Evolutionary conservation across 345 rosid genomes (phyloP), one percentile per base, ranked within the genome.

Genomic region (Hibiscus mutabilis): DNA sequence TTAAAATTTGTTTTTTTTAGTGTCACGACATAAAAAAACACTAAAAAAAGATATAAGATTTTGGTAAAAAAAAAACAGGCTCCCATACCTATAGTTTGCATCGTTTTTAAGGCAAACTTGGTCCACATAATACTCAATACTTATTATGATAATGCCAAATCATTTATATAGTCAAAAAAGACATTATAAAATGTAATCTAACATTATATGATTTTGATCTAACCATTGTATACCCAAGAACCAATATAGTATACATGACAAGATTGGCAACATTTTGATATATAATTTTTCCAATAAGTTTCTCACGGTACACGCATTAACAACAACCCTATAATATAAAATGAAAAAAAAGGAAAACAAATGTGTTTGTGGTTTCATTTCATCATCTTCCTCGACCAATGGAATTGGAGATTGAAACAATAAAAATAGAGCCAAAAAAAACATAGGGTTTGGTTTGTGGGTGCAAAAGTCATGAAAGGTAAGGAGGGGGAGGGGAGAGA

Each of bases 361-460:
- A 37, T 37, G 60, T 2, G 53, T 2, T 21, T 64, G n/a, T 14
- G 68, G 53, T 37, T 79, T 85, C 73, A 77, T 52, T 52, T 52
- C 57, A 52, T n/a, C 42, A 37, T 1, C 42, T 79, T 74, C 59
- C 52, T 56, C 18, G 57, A 46, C 85, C 83, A 79, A 81, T 72
- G 14, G 56, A 47, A 68, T 53, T 55, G 60, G 66, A 66, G 49
- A 58, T 37, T 37, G 10, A 37, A 57, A 16, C 72, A 64, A 51
- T 67, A 66, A 75, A 65, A 44, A 65, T 7, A 16, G 5, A 53
- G 16, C 0, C 42, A 6, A 7, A 56, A 56, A 9, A 1, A 4
- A 44, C 0, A 19, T 9, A 27, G 70, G 75, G 73, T 64, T 64
- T 79, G 58, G 60, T 68, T 81, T 70, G 86, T 77, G 74, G 70